These are phyloP conservation scores for Coemansia sp. DNA, from an alignment of 192 early-diverging fungal species.

Conservation along the genomic window DNA sequence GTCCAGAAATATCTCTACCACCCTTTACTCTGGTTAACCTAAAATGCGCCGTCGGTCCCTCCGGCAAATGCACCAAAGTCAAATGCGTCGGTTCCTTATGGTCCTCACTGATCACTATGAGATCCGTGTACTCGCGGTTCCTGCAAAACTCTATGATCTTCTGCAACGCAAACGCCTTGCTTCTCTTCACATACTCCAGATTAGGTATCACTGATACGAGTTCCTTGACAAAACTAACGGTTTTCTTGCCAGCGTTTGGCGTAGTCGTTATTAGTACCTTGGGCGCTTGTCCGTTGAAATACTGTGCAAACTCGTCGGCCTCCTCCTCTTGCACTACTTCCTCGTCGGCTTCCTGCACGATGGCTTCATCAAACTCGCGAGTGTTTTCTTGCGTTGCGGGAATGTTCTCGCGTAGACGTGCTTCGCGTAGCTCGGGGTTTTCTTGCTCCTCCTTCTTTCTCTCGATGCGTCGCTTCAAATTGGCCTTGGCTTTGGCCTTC, in stretches of 20 bases:
- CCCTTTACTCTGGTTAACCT: conserved; percentile 81
- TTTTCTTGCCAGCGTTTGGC: conserved; percentile 51
- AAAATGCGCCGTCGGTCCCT: conserved; percentile 97
- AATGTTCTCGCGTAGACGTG: conserved; percentile 83
- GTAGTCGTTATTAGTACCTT: conserved; percentile 93
- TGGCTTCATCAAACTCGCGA: conserved; percentile 90
- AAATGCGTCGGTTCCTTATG: conserved; percentile 84
- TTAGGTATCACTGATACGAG: conserved; percentile 88
- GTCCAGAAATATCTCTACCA: conserved; percentile 78
- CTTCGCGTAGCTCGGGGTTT: conserved; percentile 83
- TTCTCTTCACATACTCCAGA: conserved; percentile 85
- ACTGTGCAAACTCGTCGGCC: conserved; percentile 81
- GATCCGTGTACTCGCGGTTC: conserved; percentile 88
- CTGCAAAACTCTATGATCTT: conserved; percentile 89
- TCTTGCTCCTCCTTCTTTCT: conserved; percentile 76
- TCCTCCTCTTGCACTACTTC: conserved; percentile 85
- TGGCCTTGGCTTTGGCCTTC: conserved; percentile 69
- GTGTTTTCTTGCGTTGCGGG: conserved; percentile 91
- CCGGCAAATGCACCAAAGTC: conserved; percentile 91
- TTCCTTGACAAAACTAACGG: conserved; percentile 87
- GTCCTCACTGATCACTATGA: conserved; percentile 94
- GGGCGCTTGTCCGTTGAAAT: conserved; percentile 84
- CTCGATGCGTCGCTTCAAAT: conserved; percentile 71
- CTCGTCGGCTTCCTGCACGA: conserved; percentile 73
- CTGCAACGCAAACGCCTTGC: conserved; percentile 81